Evolutionary conservation across 192 early-diverging fungal genomes (phyloP), one percentile per base, ranked within the genome.

Genomic region (Coemansia sp.): DNA sequence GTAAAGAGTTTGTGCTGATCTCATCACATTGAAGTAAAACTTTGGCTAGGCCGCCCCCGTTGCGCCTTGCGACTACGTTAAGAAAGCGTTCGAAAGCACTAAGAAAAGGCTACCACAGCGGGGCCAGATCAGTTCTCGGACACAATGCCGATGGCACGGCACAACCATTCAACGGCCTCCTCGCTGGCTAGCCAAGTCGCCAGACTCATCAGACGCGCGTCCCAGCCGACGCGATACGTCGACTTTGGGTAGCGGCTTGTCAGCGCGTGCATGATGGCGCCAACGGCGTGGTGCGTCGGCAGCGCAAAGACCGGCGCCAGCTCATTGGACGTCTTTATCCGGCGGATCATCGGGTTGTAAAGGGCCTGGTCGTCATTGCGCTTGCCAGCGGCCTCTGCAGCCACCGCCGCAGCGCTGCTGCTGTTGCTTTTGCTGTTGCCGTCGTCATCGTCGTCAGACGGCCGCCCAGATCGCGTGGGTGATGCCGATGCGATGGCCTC

Each of bases 201-300:
- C 41, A 81, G 63, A 46, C 75, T 67, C 63, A 75, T 55, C 73
- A 79, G 57, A 13, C 79, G 83, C n/a, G 79, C 69, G 54, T 81
- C 83, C 75, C 78, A 78, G 61, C 83, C 83, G 32, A 84, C 75
- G 40, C 79, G 78, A 61, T 84, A 84, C 10, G 79, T 81, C 20
- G 72, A 63, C 64, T 84, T 84, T 33, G 83, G 83, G 29, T 78
- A 84, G 42, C 62, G 63, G 61, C 75, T 75, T 50, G 75, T 75
- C 32, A 84, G 72, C 2, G 83, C 74, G 33, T 84, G 83, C 56
- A 75, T 45, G 14, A 74, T 63, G 34, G 83, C 83, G 14, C 48
- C 58, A 41, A 84, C 74, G 10, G 73, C 75, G 43, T 84, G 83
- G 40, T 61, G 61, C 23, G 83, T 81, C 3, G 83, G 75, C 59